These are phyloP conservation scores for Acanthamoeba healyi DNA, from an alignment of 208 protist species.

Conservation along the genomic window DNA sequence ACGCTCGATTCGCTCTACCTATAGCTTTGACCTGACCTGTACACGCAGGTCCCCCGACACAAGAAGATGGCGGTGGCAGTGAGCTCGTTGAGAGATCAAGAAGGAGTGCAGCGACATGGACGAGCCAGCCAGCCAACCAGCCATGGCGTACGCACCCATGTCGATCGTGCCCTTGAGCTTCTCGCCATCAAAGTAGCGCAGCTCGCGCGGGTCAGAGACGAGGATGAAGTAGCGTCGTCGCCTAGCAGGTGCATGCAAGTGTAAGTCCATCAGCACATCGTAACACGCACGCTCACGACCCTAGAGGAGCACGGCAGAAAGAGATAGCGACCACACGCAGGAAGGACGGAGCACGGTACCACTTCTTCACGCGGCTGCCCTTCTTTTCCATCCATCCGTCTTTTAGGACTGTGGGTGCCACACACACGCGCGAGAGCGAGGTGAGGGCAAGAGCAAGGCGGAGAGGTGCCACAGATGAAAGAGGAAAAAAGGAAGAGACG, in stretches of 20 bases:
- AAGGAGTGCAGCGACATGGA: too few relatives aligned
- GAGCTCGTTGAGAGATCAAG: too few relatives aligned
- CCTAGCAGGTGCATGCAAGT: too few relatives aligned
- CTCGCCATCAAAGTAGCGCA: constrained; percentile 41
- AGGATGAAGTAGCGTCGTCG: constrained; percentile 28
- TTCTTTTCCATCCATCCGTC: constrained; percentile 61
- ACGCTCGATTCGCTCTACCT: not conserved
- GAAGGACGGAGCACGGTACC: not conserved
- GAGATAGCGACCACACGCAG: not conserved
- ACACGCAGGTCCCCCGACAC: not conserved
- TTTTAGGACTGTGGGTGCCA: not conserved
- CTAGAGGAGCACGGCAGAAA: not conserved
- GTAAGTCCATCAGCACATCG: too few relatives aligned
- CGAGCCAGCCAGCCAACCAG: too few relatives aligned
- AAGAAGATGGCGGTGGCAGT: not conserved
- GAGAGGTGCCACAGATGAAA: not conserved
- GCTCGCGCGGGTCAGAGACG: not conserved
- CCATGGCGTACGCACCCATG: not conserved
- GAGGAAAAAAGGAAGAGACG: not conserved
- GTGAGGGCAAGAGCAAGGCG: not conserved
- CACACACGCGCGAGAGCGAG: not conserved
- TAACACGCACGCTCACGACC: not conserved
- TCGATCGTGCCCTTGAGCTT: constrained; percentile 25
- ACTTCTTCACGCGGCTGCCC: not conserved
- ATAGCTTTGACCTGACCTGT: constrained; percentile 20